Conservation (phyloP, 495 filamentous ascomycete species). For the Aspergillus ellipticus region DNA sequence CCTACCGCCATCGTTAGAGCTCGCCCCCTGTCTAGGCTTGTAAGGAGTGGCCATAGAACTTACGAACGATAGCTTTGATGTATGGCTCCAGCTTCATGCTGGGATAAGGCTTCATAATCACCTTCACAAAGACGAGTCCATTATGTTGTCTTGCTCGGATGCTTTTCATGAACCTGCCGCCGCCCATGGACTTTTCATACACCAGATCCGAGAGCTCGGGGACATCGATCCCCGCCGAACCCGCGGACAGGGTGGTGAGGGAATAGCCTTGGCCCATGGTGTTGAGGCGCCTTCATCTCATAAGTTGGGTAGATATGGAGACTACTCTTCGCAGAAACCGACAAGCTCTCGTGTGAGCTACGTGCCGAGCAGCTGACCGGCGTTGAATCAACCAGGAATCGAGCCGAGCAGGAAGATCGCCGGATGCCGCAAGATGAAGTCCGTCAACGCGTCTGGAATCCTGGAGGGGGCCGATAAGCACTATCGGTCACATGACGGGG, state of each 20-base stretch:
- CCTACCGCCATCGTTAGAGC: constrained; percentile 46
- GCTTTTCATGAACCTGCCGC: constrained; percentile 95
- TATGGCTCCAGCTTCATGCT: constrained; percentile 74
- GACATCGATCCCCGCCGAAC: constrained; percentile 88
- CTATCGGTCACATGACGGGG: constrained; percentile 7
- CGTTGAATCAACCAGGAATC: not conserved
- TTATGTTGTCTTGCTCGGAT: constrained; percentile 85
- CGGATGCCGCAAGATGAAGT: constrained; percentile 1
- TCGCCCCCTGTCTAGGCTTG: not conserved
- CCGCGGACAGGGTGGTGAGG: constrained; percentile 80
- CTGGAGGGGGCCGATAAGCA: not conserved
- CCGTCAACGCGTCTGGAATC: constrained; percentile 5
- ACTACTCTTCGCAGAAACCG: not conserved
- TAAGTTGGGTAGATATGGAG: constrained; percentile 1
- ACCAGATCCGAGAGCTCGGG: constrained; percentile 83
- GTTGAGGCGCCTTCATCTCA: constrained; percentile 37
- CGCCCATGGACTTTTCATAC: constrained; percentile 91
- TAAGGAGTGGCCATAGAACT: constrained; percentile 23
- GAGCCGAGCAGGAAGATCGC: too few relatives aligned
- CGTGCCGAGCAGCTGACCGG: not conserved
- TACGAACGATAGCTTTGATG: constrained; percentile 69
- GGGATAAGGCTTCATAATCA: constrained; percentile 84
- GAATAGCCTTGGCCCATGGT: constrained; percentile 98
- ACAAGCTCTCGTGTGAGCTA: not conserved
- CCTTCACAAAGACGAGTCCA: constrained; percentile 88